phyloP scores from a whole-genome alignment of 179 eudicot genomes.

The Drosera spatulata region DNA sequence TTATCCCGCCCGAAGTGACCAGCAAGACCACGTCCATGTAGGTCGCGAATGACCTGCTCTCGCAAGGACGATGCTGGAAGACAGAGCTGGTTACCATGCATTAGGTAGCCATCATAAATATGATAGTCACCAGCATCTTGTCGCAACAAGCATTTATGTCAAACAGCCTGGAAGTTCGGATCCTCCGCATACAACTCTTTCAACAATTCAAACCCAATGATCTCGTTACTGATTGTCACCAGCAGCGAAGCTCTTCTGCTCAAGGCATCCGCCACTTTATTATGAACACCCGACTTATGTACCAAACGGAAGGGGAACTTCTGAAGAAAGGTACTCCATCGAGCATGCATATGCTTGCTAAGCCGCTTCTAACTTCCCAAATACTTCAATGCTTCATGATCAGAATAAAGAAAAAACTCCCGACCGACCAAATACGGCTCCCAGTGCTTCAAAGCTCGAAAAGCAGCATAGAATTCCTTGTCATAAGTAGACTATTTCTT shows the following conservation, averaged over 20 bases:
- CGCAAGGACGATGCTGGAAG: neutral
- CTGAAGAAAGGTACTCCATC: neutral
- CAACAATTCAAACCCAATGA: neutral
- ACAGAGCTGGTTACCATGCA: too few species aligned
- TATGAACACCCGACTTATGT: too few species aligned
- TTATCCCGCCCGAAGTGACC: slow-evolving; percentile 1
- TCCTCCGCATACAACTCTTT: neutral
- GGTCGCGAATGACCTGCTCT: neutral
- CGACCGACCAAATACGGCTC: neutral
- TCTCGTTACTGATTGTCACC: neutral
- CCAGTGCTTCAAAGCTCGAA: slow-evolving; percentile 2
- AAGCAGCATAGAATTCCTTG: neutral
- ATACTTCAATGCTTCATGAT: slow-evolving; percentile 1
- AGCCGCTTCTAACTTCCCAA: neutral
- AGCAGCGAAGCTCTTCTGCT: neutral
- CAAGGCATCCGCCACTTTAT: neutral
- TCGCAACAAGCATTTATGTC: neutral
- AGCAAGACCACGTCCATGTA: neutral
- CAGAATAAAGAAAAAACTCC: slow-evolving; percentile 1
- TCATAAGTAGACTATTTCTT: slow-evolving; percentile 2
- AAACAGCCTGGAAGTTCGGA: neutral
- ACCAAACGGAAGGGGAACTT: neutral
- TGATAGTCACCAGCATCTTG: too few species aligned
- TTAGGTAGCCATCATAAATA: too few species aligned
- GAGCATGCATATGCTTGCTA: neutral